These are phyloP conservation scores for Ustilago xerochloae DNA, from an alignment of 1,284 basidiomycete species.

Conservation along the genomic window DNA sequence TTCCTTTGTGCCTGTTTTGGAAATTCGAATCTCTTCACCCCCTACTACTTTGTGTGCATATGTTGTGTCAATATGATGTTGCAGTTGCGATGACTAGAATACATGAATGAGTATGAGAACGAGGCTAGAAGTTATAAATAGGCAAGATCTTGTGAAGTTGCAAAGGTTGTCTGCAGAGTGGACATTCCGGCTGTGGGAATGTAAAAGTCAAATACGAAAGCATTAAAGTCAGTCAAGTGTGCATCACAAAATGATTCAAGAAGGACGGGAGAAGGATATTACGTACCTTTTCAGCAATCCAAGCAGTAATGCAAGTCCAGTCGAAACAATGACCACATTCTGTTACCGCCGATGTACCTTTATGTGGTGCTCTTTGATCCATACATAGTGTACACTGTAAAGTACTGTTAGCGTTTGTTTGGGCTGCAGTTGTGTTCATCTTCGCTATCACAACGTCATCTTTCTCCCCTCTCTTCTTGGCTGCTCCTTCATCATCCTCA, in stretches of 20 bases:
- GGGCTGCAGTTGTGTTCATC: conserved; percentile 33
- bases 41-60: neutral
- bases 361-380: conserved; percentile 56
- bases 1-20: conserved; percentile 1
- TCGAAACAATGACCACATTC: conserved; percentile 95
- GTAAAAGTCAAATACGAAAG: too few relatives aligned
- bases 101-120: neutral
- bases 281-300: conserved; percentile 82
- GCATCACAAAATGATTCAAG: too few relatives aligned
- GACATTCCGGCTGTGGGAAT: conserved; percentile 49
- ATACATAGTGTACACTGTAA: conserved; percentile 69
- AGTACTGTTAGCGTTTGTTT: conserved; percentile 23
- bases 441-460: conserved; percentile 15
- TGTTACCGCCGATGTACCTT: conserved; percentile 78
- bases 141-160: conserved; percentile 40
- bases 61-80: neutral
- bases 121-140: conserved; percentile 54
- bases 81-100: neutral
- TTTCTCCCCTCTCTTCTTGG: neutral
- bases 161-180: conserved; percentile 49
- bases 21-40: conserved; percentile 3
- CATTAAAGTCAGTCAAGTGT: too few relatives aligned
- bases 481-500: neutral
- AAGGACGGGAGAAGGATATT: neutral
- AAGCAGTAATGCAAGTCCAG: conserved; percentile 88